phyloP scores from a whole-genome alignment of 2,329 filamentous ascomycete genomes.

The Penicillium sp. region DNA sequence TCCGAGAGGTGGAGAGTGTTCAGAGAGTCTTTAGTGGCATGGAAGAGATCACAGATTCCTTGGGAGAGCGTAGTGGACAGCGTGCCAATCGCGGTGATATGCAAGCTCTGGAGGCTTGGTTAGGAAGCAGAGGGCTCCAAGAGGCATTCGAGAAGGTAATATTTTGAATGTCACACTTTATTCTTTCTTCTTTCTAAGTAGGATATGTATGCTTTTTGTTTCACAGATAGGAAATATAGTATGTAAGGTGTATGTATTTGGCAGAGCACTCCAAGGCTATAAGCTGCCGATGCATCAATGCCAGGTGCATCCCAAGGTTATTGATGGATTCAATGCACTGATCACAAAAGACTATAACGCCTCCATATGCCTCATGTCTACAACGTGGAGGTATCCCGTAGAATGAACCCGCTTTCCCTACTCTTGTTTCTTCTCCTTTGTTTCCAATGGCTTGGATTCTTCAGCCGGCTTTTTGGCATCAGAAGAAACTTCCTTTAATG shows the following conservation, averaged over 20 bases:
- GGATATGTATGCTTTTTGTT: background rate
- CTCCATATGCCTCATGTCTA: constrained; percentile 15
- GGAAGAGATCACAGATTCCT: constrained; percentile 37
- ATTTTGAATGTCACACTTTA: constrained; percentile 19
- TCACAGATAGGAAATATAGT: constrained; percentile 5
- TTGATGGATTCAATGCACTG: constrained; percentile 14
- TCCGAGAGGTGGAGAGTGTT: constrained; percentile 45
- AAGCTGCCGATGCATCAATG: constrained; percentile 10
- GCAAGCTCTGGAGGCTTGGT: constrained; percentile 37
- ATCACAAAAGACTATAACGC: constrained; percentile 19
- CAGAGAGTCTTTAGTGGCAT: constrained; percentile 31
- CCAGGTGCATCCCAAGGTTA: constrained; percentile 3
- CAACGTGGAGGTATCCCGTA: constrained; percentile 1
- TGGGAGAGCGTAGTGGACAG: constrained; percentile 35
- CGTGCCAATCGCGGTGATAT: constrained; percentile 38
- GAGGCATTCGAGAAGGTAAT: constrained; percentile 37
- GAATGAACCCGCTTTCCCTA: background rate
- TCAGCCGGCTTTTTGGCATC: background rate
- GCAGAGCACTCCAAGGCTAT: background rate
- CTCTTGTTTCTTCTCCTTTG: constrained; percentile 17
- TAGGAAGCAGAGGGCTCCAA: constrained; percentile 26
- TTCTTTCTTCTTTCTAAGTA: background rate
- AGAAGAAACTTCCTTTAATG: constrained; percentile 14
- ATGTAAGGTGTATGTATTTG: constrained; percentile 5
- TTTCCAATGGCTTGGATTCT: background rate